Conservation (phyloP, 148 eudicot species). For the Talinum fruticosum region DNA sequence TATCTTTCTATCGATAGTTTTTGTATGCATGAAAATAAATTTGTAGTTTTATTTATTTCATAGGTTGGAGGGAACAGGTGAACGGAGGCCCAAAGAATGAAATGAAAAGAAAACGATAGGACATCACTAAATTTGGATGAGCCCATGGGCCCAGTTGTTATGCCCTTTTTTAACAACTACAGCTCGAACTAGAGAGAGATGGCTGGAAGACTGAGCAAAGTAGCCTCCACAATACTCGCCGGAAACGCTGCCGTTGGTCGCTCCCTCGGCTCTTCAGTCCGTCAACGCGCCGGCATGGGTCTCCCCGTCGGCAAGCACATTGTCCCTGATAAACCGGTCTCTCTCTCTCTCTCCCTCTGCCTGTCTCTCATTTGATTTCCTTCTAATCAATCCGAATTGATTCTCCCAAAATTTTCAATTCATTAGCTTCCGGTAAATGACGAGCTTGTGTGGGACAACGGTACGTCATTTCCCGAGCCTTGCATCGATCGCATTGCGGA, state of each 20-base stretch:
- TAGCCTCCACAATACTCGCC: conserved; percentile 61
- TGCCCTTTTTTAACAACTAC: too few species aligned
- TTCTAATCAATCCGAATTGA: not conserved
- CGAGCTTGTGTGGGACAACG: conserved; percentile 89
- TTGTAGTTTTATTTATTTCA: too few species aligned
- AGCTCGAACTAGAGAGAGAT: conserved; percentile 23
- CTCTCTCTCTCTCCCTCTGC: not conserved
- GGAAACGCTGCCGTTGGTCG: conserved; percentile 68
- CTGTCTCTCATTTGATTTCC: too few species aligned
- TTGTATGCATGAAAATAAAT: too few species aligned
- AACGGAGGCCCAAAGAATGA: too few species aligned
- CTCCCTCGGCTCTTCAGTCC: conserved; percentile 60
- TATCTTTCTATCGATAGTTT: too few species aligned
- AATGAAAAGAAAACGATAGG: too few species aligned
- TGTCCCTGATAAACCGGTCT: conserved; percentile 3
- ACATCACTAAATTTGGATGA: too few species aligned
- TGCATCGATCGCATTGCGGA: conserved; percentile 95
- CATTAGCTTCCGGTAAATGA: conserved; percentile 74
- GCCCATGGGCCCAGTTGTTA: too few species aligned
- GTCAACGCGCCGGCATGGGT: conserved; percentile 80
- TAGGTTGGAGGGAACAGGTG: too few species aligned
- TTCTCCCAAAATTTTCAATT: not conserved
- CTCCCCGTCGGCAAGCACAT: conserved; percentile 9
- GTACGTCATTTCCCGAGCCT: conserved; percentile 82
- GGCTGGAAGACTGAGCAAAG: conserved; percentile 67